Conservation (phyloP, 2,329 filamentous ascomycete genomes). For the Stagonosporopsis vannaccii region DNA sequence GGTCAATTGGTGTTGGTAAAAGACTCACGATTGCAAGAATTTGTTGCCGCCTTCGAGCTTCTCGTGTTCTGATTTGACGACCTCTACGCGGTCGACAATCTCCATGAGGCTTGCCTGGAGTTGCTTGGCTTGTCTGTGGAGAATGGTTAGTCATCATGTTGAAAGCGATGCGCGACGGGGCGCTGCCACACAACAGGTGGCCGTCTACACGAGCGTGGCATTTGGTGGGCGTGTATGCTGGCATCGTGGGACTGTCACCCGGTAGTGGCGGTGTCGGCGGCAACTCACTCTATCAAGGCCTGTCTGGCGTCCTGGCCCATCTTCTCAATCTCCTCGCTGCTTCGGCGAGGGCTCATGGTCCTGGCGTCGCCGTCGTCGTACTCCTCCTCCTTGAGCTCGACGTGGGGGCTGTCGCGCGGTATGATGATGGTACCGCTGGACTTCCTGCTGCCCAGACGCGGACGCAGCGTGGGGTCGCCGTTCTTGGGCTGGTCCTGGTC, state of each 20-base stretch:
- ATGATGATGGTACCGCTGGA: slow-evolving; percentile 85
- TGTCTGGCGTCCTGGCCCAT: slow-evolving; percentile 82
- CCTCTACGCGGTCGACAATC: slow-evolving; percentile 92
- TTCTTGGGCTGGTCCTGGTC: slow-evolving; percentile 42
- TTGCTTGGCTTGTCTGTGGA: slow-evolving; percentile 79
- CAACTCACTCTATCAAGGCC: slow-evolving; percentile 66
- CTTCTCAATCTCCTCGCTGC: slow-evolving; percentile 87
- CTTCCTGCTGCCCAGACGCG: slow-evolving; percentile 74
- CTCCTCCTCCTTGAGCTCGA: slow-evolving; percentile 75
- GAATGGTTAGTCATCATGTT: slow-evolving; percentile 28
- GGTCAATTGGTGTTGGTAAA: too few relatives aligned
- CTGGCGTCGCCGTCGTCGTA: slow-evolving; percentile 88
- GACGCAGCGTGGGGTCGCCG: slow-evolving; percentile 63
- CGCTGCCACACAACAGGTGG: slow-evolving; percentile 3
- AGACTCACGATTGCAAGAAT: slow-evolving; percentile 75
- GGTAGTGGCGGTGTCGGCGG: neutral
- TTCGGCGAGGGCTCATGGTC: slow-evolving; percentile 92
- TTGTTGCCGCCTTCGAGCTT: slow-evolving; percentile 97
- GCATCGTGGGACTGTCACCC: neutral
- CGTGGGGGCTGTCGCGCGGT: slow-evolving; percentile 75
- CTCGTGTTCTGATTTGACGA: slow-evolving; percentile 92
- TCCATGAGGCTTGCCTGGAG: slow-evolving; percentile 89
- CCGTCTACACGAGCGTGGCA: neutral
- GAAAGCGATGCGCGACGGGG: neutral
- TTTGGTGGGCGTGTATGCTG: neutral